Conservation (phyloP, 2,329 filamentous ascomycete species). For the Fusarium sublunatum region DNA sequence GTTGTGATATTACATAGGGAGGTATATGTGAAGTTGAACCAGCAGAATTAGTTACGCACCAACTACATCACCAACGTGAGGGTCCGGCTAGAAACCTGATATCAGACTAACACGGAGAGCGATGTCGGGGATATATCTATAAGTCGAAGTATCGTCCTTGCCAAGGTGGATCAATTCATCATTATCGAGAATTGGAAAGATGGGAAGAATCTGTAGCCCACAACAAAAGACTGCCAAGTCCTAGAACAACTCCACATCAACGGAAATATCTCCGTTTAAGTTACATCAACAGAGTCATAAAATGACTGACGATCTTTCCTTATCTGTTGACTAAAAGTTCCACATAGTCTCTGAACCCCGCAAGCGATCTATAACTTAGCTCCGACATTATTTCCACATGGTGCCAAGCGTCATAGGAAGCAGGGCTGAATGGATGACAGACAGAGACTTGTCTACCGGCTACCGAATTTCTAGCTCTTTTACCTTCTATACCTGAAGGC, state of each 20-base stretch:
- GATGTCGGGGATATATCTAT: background rate
- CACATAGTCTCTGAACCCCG: constrained; percentile 30
- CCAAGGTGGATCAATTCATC: background rate
- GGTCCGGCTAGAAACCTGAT: too few species aligned
- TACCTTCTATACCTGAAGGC: constrained; percentile 2
- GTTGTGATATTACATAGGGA: too few species aligned
- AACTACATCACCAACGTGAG: too few species aligned
- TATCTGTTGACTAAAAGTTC: constrained; percentile 22
- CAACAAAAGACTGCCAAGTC: background rate
- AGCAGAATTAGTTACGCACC: too few species aligned
- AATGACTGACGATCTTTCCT: constrained; percentile 20
- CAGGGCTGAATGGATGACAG: constrained; percentile 22
- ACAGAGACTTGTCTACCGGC: constrained; percentile 19
- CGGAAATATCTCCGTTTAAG: constrained; percentile 8
- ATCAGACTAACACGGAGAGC: too few species aligned
- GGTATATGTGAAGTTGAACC: too few species aligned
- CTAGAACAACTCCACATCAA: constrained; percentile 11
- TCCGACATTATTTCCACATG: constrained; percentile 6
- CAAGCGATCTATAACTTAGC: constrained; percentile 29
- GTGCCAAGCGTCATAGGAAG: constrained; percentile 21
- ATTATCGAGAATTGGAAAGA: background rate
- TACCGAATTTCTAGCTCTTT: constrained; percentile 19
- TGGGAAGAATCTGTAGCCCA: constrained; percentile 2
- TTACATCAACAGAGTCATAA: constrained; percentile 13
- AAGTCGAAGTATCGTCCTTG: background rate